Percentiles rank a stretch among this genome's conserved stretches.
Conservation (phyloP, 352 stramenopile species). For the Thalassiosira sp. region DNA sequence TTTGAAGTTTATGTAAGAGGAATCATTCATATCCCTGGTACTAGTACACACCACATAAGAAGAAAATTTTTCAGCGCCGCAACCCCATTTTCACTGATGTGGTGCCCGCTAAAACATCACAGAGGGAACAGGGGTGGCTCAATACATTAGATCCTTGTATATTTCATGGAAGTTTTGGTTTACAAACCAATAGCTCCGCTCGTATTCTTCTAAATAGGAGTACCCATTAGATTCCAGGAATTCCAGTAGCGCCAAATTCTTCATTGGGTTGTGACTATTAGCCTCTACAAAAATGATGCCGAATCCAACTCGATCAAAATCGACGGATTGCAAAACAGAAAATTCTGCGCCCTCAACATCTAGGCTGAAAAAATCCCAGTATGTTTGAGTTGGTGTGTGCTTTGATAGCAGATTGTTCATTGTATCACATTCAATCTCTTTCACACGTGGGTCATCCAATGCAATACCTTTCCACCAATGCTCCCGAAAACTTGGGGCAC, state of each 20-base stretch:
- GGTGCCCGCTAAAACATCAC: too few species aligned
- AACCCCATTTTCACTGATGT: too few species aligned
- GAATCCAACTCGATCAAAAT: conserved; percentile 29
- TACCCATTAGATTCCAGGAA: conserved; percentile 42
- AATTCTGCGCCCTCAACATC: conserved; percentile 47
- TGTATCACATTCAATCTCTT: conserved; percentile 22
- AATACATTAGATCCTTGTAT: conserved; percentile 20
- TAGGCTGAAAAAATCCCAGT: conserved; percentile 39
- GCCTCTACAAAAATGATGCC: conserved; percentile 39
- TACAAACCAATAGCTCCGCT: conserved; percentile 26
- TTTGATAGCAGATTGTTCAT: conserved; percentile 9
- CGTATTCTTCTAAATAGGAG: neutral
- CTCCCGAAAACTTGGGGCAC: conserved; percentile 22
- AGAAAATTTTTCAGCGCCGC: too few species aligned
- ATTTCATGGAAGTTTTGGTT: conserved; percentile 34
- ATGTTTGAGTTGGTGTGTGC: neutral
- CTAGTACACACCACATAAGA: too few species aligned
- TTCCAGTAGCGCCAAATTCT: conserved; percentile 14
- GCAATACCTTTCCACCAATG: conserved; percentile 16
- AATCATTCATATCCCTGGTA: too few species aligned
- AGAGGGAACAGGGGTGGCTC: too few species aligned
- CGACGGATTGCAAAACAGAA: conserved; percentile 21
- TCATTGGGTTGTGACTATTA: conserved; percentile 23
- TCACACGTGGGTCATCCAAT: conserved; percentile 1
- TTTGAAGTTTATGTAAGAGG: too few species aligned